These are phyloP conservation scores for Diaporthe sp. DNA, from an alignment of 2,329 filamentous ascomycete species.

Conservation along the genomic window DNA sequence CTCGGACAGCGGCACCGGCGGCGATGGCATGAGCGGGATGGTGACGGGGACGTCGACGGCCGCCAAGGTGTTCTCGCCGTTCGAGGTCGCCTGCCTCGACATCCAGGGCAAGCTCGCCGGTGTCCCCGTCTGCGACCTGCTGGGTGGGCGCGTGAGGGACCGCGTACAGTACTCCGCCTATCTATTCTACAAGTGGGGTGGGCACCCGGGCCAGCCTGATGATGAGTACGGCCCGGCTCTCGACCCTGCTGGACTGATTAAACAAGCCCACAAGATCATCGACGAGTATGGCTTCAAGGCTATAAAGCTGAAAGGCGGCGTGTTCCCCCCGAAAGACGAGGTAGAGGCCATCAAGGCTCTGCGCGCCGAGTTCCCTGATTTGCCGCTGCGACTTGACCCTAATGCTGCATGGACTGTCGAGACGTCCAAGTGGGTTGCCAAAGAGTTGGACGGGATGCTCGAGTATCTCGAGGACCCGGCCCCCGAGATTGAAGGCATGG, in stretches of 20 bases:
- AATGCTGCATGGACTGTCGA: constrained; percentile 57
- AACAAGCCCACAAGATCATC: constrained; percentile 54
- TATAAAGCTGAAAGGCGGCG: constrained; percentile 59
- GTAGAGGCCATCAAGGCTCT: constrained; percentile 56
- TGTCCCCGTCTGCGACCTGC: constrained; percentile 54
- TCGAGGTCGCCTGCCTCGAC: constrained; percentile 58
- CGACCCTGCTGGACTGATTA: constrained; percentile 51
- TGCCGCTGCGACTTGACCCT: constrained; percentile 54
- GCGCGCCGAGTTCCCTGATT: constrained; percentile 52
- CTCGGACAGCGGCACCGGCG: constrained; percentile 44
- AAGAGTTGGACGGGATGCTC: constrained; percentile 47
- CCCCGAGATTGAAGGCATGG: constrained; percentile 57
- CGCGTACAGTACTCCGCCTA: constrained; percentile 59
- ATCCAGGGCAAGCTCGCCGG: constrained; percentile 57
- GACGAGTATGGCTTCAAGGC: constrained; percentile 59
- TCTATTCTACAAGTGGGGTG: constrained; percentile 59
- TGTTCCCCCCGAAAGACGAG: constrained; percentile 55
- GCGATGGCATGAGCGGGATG: constrained; percentile 53
- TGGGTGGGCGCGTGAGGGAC: constrained; percentile 56
- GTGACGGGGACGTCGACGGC: constrained; percentile 56
- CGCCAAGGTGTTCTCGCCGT: constrained; percentile 59
- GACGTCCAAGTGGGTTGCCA: constrained; percentile 53
- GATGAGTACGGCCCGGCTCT: constrained; percentile 57
- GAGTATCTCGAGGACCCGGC: constrained; percentile 58
- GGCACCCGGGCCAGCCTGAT: constrained; percentile 54